Conservation (phyloP, 2,329 filamentous ascomycete genomes). For the Monosporascus sp. region DNA sequence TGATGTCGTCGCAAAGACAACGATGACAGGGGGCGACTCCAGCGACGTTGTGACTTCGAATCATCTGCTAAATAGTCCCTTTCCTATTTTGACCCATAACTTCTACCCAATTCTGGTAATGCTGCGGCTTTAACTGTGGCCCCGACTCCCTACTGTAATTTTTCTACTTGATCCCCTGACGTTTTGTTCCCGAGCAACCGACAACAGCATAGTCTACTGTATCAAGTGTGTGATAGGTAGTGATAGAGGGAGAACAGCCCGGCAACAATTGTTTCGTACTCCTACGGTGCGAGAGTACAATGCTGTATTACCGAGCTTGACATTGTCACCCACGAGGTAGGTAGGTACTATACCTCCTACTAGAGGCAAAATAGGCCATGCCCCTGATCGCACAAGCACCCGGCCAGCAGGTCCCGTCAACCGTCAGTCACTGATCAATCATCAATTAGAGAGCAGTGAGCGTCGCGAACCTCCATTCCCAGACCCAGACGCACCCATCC, state of each 20-base stretch:
- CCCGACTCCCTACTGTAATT: not conserved
- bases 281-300: too few relatives aligned
- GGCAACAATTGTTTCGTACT: not conserved
- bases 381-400: too few relatives aligned
- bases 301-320: too few relatives aligned
- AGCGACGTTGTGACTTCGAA: not conserved
- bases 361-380: too few relatives aligned
- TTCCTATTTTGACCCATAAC: not conserved
- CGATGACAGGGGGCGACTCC: not conserved
- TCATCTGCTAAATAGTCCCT: not conserved
- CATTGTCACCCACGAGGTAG: too few relatives aligned
- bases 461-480: not conserved
- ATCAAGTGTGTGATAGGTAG: not conserved
- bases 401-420: too few relatives aligned
- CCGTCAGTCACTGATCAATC: too few relatives aligned
- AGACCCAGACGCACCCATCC: not conserved
- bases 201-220: not conserved
- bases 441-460: too few relatives aligned
- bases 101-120: not conserved
- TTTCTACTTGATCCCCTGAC: not conserved
- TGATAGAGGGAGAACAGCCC: not conserved
- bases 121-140: not conserved
- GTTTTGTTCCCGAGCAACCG: not conserved
- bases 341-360: too few relatives aligned
- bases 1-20: not conserved